Evolutionary conservation across 306 rosid genomes (phyloP).

Genomic region (Mimosa pudica): DNA sequence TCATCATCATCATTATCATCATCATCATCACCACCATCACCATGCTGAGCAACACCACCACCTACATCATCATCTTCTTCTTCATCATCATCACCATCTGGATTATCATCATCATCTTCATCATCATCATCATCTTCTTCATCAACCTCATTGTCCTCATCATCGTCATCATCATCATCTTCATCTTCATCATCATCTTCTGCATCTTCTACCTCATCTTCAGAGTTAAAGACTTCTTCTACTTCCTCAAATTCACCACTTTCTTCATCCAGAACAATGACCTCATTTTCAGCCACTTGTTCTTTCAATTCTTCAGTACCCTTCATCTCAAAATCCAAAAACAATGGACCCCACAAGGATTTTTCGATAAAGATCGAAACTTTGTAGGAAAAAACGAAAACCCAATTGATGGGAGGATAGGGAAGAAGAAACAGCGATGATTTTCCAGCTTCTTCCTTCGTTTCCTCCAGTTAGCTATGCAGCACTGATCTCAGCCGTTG

Average conservation of each 20-base stretch:
- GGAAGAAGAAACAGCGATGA: conserved; percentile 40
- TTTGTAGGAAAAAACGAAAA: conserved; percentile 26
- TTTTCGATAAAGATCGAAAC: conserved; percentile 24
- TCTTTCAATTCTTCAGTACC: conserved; percentile 49
- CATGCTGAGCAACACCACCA: conserved; percentile 34
- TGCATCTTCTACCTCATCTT: conserved; percentile 51
- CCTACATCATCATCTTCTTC: conserved; percentile 48
- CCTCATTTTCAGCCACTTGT: conserved; percentile 56
- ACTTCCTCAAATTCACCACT: conserved; percentile 43
- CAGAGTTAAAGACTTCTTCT: conserved; percentile 41
- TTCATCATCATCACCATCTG: conserved; percentile 50
- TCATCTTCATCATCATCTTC: conserved; percentile 57
- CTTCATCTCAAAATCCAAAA: conserved; percentile 57
- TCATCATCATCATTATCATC: conserved; percentile 23
- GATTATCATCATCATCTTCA: conserved; percentile 50
- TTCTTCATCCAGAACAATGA: conserved; percentile 31
- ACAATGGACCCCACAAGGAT: conserved; percentile 8
- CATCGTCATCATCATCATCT: conserved; percentile 39
- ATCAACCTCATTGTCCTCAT: conserved; percentile 30
- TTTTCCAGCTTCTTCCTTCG: conserved; percentile 63
- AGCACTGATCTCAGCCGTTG: conserved; percentile 63
- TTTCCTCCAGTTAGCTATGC: conserved; percentile 71
- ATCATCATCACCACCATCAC: conserved; percentile 39
- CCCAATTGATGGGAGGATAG: conserved; percentile 34
- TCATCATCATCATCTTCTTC: conserved; percentile 40